Base-by-base conservation (phyloP, 176 grass and related monocot species). In the Hordeum marinum region DNA sequence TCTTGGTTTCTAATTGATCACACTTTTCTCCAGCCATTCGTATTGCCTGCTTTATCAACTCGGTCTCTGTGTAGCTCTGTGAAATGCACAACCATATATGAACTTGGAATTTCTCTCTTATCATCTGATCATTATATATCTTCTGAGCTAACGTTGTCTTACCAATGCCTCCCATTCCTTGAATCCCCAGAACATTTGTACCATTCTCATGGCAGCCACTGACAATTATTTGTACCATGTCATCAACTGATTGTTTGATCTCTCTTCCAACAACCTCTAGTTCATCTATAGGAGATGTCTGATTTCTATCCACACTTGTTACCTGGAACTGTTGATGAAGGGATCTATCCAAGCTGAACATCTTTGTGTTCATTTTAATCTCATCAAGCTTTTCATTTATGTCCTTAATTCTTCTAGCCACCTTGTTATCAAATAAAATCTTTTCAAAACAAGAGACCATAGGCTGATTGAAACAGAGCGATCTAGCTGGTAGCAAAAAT, bases 131-230 rank as follows among this genome's bases (percentile, higher is more conserved):
- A 71, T 88, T 83, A 41, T 48, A 90, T n/a, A 85, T 68, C 48
- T 73, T 87, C 48, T 90, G 87, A 20, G 91, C 85, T 14, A 93
- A 70, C 7, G 85, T 90, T 20, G 88, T 93, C 82, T 93, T 93
- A 12, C 91, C 85, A 2, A 90, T 90, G 4, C 88, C 91, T 5
- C 81, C 81, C 87, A 94, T 90, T 6, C 88, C 91, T 1, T 45
- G 46, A 24, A 92, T 45, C 0, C 83, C 75, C 31, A 65, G 50
- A 88, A 89, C 23, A 43, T 21, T 20, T 46, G 63, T 3, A 27
- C 5, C 24, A 21, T 3, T 69, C 8, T 42, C 26, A 18, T 75
- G 0, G 7, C 20, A 35, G 2, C 14, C 7, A 72, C 15, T 24
- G 8, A 70, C 11, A 12, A 80, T 61, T 48, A 58, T 62, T 60